Evolutionary conservation across 2,329 filamentous ascomycete species (phyloP), one percentile per base, ranked within the genome.

Genomic region (Fusarium compactum): DNA sequence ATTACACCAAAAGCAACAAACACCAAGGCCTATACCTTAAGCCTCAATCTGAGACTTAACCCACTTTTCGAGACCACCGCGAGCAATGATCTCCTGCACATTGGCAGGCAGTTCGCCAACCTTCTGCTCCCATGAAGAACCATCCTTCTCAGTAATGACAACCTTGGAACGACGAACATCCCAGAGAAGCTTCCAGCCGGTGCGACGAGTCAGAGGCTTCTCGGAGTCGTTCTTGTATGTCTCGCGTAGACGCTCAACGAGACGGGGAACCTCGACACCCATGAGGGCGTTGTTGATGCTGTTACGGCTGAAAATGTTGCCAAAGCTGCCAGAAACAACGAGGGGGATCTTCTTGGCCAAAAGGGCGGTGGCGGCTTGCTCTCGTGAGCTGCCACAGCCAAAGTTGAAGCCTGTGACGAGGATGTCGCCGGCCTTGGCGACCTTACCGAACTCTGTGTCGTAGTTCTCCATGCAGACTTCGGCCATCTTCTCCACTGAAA

Each of bases 381-480:
- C 95, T 58, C 95, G 85, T 2, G 90, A 94, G 60, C 85, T 89
- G 20, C 94, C 94, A 71, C 90, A 94, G 50, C 95, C 95, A 77
- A 98, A 97, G 83, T 97, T 97, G 84, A 90, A 96, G 32, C 94
- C 94, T 0, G 90, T 82, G 1, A 98, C 94, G 2, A 98, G 87
- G 58, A 98, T 93, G 75, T 98, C 95, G 51, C 89, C 90, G 0
- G 87, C 77, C 69, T 87, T 86, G 47, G 92, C 90, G 38, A 90
- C 84, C 2, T 81, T 79, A 12, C 85, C 80, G 78, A 98, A 98
- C 0, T 84, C 78, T 0, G 86, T 82, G 78, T 98, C 95, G 82
- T 97, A 98, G 85, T 98, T 98, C 78, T 92, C 87, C 94, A 98
- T 98, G 80, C 92, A 95, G 1, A 95, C 94, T 71, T 92, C 84